Conservation (phyloP, 2,329 filamentous ascomycete genomes). For the Aspergillus jensenii region DNA sequence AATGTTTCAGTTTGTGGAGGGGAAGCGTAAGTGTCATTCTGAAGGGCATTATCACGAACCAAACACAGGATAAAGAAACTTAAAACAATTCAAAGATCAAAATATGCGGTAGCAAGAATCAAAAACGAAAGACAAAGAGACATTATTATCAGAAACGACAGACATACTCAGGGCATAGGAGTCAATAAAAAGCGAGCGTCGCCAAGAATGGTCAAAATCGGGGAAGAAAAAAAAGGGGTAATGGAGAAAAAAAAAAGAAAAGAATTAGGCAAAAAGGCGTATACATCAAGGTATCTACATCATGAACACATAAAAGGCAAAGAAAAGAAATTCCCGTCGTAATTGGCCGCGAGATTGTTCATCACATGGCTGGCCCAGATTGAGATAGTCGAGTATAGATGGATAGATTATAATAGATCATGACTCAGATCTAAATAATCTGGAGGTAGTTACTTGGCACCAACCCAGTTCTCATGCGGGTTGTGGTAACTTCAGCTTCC, state of each 20-base stretch:
- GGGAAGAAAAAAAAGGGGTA: neutral
- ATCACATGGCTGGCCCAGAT: neutral
- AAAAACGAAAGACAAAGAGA: neutral
- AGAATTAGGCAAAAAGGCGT: neutral
- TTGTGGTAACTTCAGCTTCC: conserved; percentile 85
- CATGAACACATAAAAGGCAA: conserved; percentile 18
- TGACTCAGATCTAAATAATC: conserved; percentile 44
- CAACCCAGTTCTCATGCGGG: conserved; percentile 51
- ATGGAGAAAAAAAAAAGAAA: neutral
- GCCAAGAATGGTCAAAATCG: neutral
- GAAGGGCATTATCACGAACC: conserved; percentile 1
- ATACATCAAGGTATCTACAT: conserved; percentile 20
- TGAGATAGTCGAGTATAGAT: neutral
- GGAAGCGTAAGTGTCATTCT: conserved; percentile 2
- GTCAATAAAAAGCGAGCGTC: neutral
- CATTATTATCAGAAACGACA: conserved; percentile 7
- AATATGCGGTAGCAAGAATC: neutral
- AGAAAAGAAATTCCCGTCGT: conserved; percentile 8
- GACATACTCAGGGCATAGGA: neutral
- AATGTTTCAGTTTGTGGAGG: too few relatives aligned
- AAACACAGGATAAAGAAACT: neutral
- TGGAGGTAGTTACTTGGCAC: conserved; percentile 69
- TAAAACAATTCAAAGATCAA: neutral
- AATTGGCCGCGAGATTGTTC: conserved; percentile 26
- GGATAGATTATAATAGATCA: neutral